These are phyloP conservation scores for Trypanosoma boissoni DNA, from an alignment of 208 protist species.

Conservation along the genomic window DNA sequence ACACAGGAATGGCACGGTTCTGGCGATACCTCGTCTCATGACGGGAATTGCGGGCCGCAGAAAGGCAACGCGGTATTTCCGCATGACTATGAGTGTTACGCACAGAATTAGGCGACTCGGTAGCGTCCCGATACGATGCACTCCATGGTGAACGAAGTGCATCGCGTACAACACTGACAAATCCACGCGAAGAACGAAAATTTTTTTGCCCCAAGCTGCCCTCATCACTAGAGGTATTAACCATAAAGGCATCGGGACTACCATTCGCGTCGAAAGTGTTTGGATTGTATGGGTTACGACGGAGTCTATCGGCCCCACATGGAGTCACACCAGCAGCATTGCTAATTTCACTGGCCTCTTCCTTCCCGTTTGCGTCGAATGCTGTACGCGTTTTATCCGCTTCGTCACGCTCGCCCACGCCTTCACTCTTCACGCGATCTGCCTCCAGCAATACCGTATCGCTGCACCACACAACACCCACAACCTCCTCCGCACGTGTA, in stretches of 20 bases:
- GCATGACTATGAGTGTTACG: neutral
- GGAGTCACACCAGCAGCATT: constrained; percentile 8
- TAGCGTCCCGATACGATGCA: constrained; percentile 9
- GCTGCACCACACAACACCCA: constrained; percentile 39
- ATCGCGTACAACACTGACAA: constrained; percentile 17
- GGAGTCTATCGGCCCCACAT: constrained; percentile 14
- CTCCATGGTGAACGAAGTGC: constrained; percentile 22
- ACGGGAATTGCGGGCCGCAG: neutral
- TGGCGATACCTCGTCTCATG: neutral
- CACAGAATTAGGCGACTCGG: neutral
- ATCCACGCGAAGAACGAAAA: constrained; percentile 12
- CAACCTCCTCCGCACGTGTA: neutral
- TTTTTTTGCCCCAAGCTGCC: neutral
- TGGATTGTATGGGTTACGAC: neutral
- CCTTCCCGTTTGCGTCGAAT: neutral
- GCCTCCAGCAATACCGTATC: constrained; percentile 50
- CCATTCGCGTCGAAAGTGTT: neutral
- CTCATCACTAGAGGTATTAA: neutral
- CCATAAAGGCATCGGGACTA: neutral
- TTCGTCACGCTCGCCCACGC: neutral
- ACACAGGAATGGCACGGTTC: constrained; percentile 7
- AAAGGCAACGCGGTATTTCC: neutral
- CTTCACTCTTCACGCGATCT: neutral
- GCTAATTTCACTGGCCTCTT: neutral
- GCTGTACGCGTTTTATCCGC: neutral